These are phyloP conservation scores for Ascochyta lentis DNA, from an alignment of 2,329 filamentous ascomycete genomes.

Conservation along the genomic window DNA sequence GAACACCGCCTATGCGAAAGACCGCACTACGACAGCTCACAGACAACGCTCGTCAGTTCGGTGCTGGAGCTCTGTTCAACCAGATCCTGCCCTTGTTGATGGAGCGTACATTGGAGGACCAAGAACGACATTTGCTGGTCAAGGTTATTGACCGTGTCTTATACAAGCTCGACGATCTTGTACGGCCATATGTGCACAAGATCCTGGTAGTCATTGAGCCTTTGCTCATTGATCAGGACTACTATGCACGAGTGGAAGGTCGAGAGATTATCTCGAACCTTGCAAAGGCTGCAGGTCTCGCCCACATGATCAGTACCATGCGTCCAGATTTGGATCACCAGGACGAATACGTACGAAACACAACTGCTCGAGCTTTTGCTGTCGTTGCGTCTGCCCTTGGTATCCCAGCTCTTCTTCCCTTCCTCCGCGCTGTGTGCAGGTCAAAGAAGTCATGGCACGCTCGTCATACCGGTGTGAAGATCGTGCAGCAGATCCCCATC, in stretches of 20 bases:
- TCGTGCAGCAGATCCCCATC: constrained; percentile 98
- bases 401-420: constrained; percentile 92
- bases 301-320: constrained; percentile 99
- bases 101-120: constrained; percentile 97
- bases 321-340: constrained; percentile 97
- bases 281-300: constrained; percentile 92
- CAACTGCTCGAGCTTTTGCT: constrained; percentile 93
- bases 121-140: constrained; percentile 96
- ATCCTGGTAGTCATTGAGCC: constrained; percentile 98
- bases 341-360: constrained; percentile 98
- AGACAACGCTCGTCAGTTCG: constrained; percentile 95
- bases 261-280: constrained; percentile 99
- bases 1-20: constrained; percentile 97
- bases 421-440: constrained; percentile 92
- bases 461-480: constrained; percentile 97
- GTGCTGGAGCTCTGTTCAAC: constrained; percentile 92
- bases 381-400: constrained; percentile 96
- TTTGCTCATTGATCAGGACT: constrained; percentile 98
- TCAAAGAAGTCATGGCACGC: constrained; percentile 99
- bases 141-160: constrained; percentile 99
- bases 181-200: constrained; percentile 96
- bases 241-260: constrained; percentile 97
- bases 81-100: constrained; percentile 96
- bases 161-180: constrained; percentile 97
- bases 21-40: constrained; percentile 96